These are phyloP conservation scores for Leccinum proliferum DNA, from an alignment of 1,284 basidiomycete species.

Conservation along the genomic window DNA sequence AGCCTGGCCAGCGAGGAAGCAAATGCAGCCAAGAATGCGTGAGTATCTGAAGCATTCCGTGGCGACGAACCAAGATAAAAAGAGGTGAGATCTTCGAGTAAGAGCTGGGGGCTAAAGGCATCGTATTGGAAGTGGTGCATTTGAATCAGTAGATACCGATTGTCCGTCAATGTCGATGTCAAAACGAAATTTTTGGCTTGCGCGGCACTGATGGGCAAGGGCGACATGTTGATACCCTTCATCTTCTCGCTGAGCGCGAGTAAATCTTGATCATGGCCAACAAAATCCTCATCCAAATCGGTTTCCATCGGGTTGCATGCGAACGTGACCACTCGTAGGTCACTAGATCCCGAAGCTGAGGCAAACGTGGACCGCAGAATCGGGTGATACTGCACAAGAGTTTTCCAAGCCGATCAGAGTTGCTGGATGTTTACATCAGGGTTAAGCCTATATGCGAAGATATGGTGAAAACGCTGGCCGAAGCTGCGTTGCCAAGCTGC, in stretches of 20 bases:
- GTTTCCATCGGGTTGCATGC: slow-evolving; percentile 18
- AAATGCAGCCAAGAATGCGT: slow-evolving; percentile 30
- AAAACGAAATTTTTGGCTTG: slow-evolving; percentile 33
- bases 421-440: slow-evolving; percentile 25
- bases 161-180: slow-evolving; percentile 18
- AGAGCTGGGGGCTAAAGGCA: slow-evolving; percentile 42
- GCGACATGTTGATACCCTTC: slow-evolving; percentile 31
- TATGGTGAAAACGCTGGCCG: slow-evolving; percentile 40
- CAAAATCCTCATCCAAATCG: slow-evolving; percentile 12
- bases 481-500: slow-evolving; percentile 41
- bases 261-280: slow-evolving; percentile 20
- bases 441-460: slow-evolving; percentile 37
- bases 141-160: slow-evolving; percentile 36
- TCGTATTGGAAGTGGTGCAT: slow-evolving; percentile 51
- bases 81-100: slow-evolving; percentile 36
- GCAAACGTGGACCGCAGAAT: slow-evolving; percentile 42
- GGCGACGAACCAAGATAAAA: slow-evolving; percentile 31
- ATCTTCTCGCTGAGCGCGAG: slow-evolving; percentile 27
- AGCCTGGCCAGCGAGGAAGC: slow-evolving; percentile 20
- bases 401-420: slow-evolving; percentile 35
- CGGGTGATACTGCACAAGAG: slow-evolving; percentile 32
- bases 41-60: slow-evolving; percentile 28
- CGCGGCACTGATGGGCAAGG: slow-evolving; percentile 30
- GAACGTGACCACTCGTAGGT: slow-evolving; percentile 37
- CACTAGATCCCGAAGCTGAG: slow-evolving; percentile 23